phyloP scores from a whole-genome alignment of 345 rosid genomes.

The Noccaea bulbosa region DNA sequence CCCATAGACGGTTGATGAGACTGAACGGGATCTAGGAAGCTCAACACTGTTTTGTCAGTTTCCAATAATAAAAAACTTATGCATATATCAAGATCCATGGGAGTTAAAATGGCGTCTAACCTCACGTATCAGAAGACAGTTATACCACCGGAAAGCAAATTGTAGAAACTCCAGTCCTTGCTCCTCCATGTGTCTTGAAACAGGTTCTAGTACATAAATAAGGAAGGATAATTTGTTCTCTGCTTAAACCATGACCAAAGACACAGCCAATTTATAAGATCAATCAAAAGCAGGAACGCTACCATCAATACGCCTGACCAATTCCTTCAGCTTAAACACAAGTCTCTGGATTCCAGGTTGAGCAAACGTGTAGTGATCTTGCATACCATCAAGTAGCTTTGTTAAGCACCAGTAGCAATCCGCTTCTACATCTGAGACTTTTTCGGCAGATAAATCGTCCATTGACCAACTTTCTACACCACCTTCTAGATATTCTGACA shows the following conservation, averaged over 20 bases:
- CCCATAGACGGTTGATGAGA: conserved; percentile 94
- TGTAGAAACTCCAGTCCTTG: conserved; percentile 99
- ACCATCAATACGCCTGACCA: conserved; percentile 98
- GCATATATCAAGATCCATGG: neutral
- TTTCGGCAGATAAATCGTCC: conserved; percentile 65
- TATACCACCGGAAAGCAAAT: conserved; percentile 99
- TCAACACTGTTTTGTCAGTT: conserved; percentile 35
- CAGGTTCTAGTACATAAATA: conserved; percentile 67
- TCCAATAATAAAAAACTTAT: neutral
- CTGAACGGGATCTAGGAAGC: conserved; percentile 75
- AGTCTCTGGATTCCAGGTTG: conserved; percentile 99
- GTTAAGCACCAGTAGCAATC: conserved; percentile 99
- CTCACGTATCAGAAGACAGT: conserved; percentile 97
- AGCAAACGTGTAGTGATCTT: conserved; percentile 99
- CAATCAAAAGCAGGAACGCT: conserved; percentile 25
- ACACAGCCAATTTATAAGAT: conserved; percentile 2
- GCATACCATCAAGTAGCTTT: conserved; percentile 97
- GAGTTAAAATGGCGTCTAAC: conserved; percentile 40
- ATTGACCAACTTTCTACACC: conserved; percentile 76
- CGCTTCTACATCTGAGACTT: conserved; percentile 79
- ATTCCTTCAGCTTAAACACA: conserved; percentile 94
- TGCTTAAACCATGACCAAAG: conserved; percentile 21
- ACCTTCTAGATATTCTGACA: conserved; percentile 90
- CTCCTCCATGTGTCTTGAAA: conserved; percentile 93
- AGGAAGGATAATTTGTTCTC: conserved; percentile 20